Conservation (phyloP, 305 asterid species). For the Fraxinus nigra region DNA sequence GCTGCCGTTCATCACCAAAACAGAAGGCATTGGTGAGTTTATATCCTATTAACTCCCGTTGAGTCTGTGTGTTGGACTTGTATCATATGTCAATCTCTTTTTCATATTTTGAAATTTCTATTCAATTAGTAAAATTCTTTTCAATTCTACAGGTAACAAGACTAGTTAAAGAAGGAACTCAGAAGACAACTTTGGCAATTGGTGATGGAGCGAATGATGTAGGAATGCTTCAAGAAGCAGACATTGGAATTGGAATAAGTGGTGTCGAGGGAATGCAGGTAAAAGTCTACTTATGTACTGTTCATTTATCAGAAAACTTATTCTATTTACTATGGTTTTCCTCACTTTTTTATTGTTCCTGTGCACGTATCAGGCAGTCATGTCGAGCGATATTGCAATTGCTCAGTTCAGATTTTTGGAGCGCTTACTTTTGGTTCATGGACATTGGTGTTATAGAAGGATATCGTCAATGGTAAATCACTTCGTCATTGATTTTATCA, state of each 20-base stretch:
- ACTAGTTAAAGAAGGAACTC: slow-evolving; percentile 85
- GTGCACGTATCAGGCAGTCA: background rate
- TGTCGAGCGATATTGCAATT: background rate
- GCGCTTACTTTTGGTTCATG: slow-evolving; percentile 22
- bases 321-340: background rate
- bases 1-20: slow-evolving; percentile 97
- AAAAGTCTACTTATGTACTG: background rate
- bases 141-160: slow-evolving; percentile 68
- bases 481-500: background rate
- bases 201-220: background rate
- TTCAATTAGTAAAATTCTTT: slow-evolving; percentile 8
- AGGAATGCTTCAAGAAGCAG: background rate
- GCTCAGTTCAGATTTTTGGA: background rate
- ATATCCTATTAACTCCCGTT: background rate
- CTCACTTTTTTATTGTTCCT: background rate
- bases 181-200: background rate
- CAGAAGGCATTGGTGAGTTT: slow-evolving; percentile 91
- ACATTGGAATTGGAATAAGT: background rate
- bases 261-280: background rate
- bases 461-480: slow-evolving; percentile 84
- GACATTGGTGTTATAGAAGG: slow-evolving; percentile 99
- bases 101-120: background rate
- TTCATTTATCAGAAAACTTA: background rate
- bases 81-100: background rate
- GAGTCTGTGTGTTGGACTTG: background rate